Evolutionary conservation across 2,329 filamentous ascomycete genomes (phyloP), one percentile per base, ranked within the genome.

Genomic region (Paecilomyces dactylethromorphus): DNA sequence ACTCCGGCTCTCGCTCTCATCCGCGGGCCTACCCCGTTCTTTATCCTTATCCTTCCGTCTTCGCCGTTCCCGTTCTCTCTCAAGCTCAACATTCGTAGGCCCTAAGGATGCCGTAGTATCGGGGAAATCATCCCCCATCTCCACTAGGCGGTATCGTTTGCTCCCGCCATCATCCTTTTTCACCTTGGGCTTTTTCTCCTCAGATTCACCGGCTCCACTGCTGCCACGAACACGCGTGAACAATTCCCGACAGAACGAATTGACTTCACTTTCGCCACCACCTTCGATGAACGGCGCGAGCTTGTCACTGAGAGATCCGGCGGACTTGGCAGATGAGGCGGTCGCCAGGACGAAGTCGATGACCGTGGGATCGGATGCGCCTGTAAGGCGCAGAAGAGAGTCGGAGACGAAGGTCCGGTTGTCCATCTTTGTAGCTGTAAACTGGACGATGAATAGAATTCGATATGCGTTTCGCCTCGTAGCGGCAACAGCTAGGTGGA

Each of bases 281-380:
- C 76, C 78, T 58, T 84, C 82, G 21, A 85, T 72, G 67, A 84
- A 83, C 39, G 74, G 70, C 11, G 74, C 71, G 7, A 85, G 76
- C 63, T 82, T 82, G 62, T 81, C 80, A 62, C 78, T 72, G 39
- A 85, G 71, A 26, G 77, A 71, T 3, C 69, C 68, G 7, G 76
- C 68, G 1, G 79, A 82, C 64, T 81, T 82, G 51, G 79, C 77
- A 22, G 77, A 76, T 63, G 72, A 74, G 10, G 82, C 81, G 15
- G 81, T 83, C 51, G 81, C 79, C 57, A 83, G 76, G 24, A 85
- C 77, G 64, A 84, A 85, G 70, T 85, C 82, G 61, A 84, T 72
- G 55, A 82, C 75, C 56, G 82, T 83, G 35, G 79, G 73, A 60
- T 84, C 82, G 45, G 81, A 83, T 54, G 79, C 82, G 62, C 82